These are phyloP conservation scores for Podosphaera aphanis DNA, from an alignment of 2,329 filamentous ascomycete genomes.

Conservation along the genomic window DNA sequence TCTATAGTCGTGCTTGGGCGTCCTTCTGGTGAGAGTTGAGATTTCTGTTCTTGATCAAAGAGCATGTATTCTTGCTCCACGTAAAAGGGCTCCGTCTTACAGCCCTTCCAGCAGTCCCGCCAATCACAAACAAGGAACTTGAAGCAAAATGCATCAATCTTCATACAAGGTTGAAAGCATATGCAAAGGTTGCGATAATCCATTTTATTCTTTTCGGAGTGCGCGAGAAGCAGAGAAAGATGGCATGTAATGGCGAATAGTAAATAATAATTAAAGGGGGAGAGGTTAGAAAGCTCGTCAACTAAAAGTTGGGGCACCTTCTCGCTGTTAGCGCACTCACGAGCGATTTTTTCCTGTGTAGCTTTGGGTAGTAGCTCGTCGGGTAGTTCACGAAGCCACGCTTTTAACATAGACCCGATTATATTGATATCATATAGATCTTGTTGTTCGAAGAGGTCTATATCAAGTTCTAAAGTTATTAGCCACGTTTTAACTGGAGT, in stretches of 20 bases:
- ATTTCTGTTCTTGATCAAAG: conserved; percentile 26
- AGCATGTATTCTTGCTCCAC: conserved; percentile 44
- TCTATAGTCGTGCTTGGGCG: conserved; percentile 15
- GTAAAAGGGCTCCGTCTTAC: conserved; percentile 66
- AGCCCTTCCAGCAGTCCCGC: conserved; percentile 93
- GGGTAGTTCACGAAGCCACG: conserved; percentile 83
- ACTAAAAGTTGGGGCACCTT: conserved; percentile 66
- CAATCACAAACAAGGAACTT: conserved; percentile 87
- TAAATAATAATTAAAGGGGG: conserved; percentile 92
- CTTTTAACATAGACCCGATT: conserved; percentile 86
- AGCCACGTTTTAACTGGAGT: conserved; percentile 3
- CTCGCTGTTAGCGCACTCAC: conserved; percentile 57
- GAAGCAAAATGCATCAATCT: conserved; percentile 87
- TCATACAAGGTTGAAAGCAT: conserved; percentile 92
- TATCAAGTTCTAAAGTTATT: conserved; percentile 43
- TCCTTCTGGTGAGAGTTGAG: conserved; percentile 15
- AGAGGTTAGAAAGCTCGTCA: conserved; percentile 79
- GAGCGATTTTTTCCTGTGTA: conserved; percentile 56
- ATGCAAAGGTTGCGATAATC: conserved; percentile 88
- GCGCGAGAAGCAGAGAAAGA: conserved; percentile 70
- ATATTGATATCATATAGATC: conserved; percentile 93
- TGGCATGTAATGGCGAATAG: conserved; percentile 95
- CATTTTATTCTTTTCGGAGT: conserved; percentile 95
- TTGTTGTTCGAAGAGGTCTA: conserved; percentile 68
- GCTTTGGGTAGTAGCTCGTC: conserved; percentile 80